Base-by-base conservation (phyloP, 2,329 filamentous ascomycete species). In the Cercospora zeina region DNA sequence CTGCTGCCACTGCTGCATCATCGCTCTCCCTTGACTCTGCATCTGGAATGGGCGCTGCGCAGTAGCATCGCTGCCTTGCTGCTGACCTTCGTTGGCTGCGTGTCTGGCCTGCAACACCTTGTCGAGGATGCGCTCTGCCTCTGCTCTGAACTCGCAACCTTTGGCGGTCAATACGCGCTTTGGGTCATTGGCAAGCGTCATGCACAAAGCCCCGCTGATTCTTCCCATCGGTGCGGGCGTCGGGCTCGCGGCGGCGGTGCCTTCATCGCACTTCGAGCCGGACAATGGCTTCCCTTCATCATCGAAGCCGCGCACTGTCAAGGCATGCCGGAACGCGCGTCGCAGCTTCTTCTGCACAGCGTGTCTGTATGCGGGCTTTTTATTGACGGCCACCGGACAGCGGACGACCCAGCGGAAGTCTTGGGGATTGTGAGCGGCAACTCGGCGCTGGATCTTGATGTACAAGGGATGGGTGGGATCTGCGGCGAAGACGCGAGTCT, bases 391-490 rank as follows among this genome's bases (percentile, higher is more conserved):
- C 57, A 73, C 64, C 61, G 72, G 65, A n/a, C 66, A 56, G 61
- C 77, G 68, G 5, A 81, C 76, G 14, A 73, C 71, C 79, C 80
- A 83, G 77, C 82, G 82, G 16, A 86, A 68, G 33, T 74, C 34
- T 73, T 74, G 67, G 77, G 73, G 67, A 58, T 74, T 65, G 61
- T 73, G 72, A 13, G 60, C 53, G 3, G 58, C 59, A 9, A 70
- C 45, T 1, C 65, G 59, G 6, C 70, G 65, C 13, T 54, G 49
- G 2, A 67, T 73, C 42, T 77, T 73, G 47, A 79, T 76, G 60
- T 73, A 61, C 19, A 69, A 63, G 4, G 74, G 73, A 54, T 76
- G 72, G 14, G 53, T 63, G 3, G 55, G 54, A 39, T 76, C 72
- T 10, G 54, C 16, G 11, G 63, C 61, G 50, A 70, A 65, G 31